Evolutionary conservation across 495 filamentous ascomycete species (phyloP), one percentile per base, ranked within the genome.

Genomic region (Neurospora tetrasperma): DNA sequence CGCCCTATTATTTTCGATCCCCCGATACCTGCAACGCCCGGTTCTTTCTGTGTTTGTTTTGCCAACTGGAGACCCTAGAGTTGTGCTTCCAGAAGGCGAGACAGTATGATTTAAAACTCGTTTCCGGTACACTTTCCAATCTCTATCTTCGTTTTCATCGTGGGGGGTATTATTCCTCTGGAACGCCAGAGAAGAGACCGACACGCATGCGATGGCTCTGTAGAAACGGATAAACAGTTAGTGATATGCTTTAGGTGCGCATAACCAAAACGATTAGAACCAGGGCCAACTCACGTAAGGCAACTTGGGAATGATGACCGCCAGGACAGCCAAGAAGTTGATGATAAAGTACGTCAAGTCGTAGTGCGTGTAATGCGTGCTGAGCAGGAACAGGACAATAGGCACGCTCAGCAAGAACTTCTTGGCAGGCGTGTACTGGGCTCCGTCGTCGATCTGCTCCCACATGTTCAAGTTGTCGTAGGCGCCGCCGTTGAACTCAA

Each of bases 381-480:
- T 97, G 73, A 98, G 85, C 72, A 99, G 87, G 80, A 99, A 99
- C 77, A 99, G 88, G 74, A 94, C 87, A 74, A 99, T 94, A 41
- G 96, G 96, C 69, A 98, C 96, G 73, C 90, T 93, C 77, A 99
- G 89, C 73, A 99, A 83, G 82, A 98, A 99, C 82, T 99, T 99
- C 88, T 99, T 99, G 72, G 96, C 90, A 14, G 96, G 96, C 6
- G 96, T 99, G 84, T 98, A 99, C 80, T 99, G 96, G 81, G 96
- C 96, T 40, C 96, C 96, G 78, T 99, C 96, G 85, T 99, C 96
- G 80, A 99, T 99, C 85, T 99, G 96, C 85, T 99, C 96, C 96
- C 96, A 99, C 94, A 99, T 97, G 84, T 98, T 98, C 76, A 98
- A 88, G 80, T 98, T 98, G 83, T 99, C 96, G 85, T 97, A 99